Conservation (phyloP, 2,329 filamentous ascomycete species). For the Xylaria sp. region DNA sequence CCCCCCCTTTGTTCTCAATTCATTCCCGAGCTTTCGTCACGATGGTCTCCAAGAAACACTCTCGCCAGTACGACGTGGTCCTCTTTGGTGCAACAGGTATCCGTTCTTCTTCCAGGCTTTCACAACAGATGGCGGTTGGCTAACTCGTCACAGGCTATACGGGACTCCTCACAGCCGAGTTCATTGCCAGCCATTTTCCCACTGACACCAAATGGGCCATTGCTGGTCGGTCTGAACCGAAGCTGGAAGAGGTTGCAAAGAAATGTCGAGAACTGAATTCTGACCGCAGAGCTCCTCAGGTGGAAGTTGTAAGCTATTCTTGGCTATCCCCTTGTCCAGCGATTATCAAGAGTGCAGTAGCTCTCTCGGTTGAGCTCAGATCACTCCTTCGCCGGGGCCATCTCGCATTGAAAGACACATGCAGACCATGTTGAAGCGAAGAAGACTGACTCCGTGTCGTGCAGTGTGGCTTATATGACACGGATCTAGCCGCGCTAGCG, state of each 20-base stretch:
- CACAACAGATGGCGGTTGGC: not conserved
- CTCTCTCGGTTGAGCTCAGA: not conserved
- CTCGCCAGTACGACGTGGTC: conserved; percentile 52
- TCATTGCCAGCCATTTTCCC: conserved; percentile 29
- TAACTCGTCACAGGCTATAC: conserved; percentile 28
- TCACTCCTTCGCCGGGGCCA: not conserved
- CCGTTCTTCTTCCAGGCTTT: not conserved
- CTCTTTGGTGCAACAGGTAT: conserved; percentile 54
- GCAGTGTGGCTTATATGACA: conserved; percentile 40
- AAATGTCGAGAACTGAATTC: conserved; percentile 62
- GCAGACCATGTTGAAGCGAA: not conserved
- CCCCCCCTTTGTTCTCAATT: not conserved
- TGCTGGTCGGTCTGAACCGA: conserved; percentile 32
- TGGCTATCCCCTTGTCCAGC: not conserved
- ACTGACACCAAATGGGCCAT: conserved; percentile 32
- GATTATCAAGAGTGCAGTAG: not conserved
- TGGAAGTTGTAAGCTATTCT: conserved; percentile 40
- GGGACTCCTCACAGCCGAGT: conserved; percentile 30
- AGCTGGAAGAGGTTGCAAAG: conserved; percentile 63
- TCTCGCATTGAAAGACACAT: not conserved
- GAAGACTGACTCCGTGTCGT: not conserved
- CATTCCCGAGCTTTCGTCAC: not conserved
- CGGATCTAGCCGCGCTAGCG: conserved; percentile 44
- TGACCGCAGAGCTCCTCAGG: conserved; percentile 51
- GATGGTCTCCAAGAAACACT: conserved; percentile 47